phyloP scores from a whole-genome alignment of 768 basidiomycete genomes.

The Pisolithus orientalis region DNA sequence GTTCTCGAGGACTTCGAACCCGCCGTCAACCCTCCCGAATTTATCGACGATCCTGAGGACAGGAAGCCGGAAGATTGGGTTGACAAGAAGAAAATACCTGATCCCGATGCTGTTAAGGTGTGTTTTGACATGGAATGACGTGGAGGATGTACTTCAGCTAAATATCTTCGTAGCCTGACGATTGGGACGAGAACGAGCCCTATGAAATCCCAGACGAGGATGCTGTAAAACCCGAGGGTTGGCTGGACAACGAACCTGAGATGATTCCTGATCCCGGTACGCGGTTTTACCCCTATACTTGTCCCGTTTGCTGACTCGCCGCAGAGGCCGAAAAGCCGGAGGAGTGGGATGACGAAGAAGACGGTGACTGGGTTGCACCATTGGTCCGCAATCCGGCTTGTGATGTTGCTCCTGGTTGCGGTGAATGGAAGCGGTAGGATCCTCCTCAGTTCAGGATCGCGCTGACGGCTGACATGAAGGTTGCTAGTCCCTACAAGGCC shows the following conservation, averaged over 20 bases:
- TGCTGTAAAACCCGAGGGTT: constrained; percentile 87
- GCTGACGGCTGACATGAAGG: neutral
- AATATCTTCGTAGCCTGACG: constrained; percentile 55
- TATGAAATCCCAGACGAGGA: constrained; percentile 86
- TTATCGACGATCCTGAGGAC: constrained; percentile 92
- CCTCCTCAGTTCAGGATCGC: neutral
- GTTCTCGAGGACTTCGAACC: constrained; percentile 94
- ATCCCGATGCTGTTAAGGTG: constrained; percentile 80
- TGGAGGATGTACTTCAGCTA: neutral
- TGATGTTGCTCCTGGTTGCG: constrained; percentile 85
- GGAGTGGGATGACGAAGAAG: constrained; percentile 99
- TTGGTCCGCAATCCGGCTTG: constrained; percentile 88
- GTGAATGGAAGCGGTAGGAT: constrained; percentile 80
- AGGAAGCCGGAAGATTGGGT: constrained; percentile 92
- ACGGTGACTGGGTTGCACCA: constrained; percentile 97
- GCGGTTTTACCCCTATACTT: constrained; percentile 9
- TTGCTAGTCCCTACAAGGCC: constrained; percentile 66
- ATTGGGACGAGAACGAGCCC: constrained; percentile 98
- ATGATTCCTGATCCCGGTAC: constrained; percentile 82
- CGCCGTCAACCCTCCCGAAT: constrained; percentile 84
- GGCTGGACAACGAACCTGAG: constrained; percentile 85
- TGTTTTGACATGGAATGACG: constrained; percentile 2
- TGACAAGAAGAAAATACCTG: constrained; percentile 78
- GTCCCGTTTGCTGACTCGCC: constrained; percentile 1
- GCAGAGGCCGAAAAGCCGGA: constrained; percentile 89